phyloP scores from a whole-genome alignment of 306 rosid genomes.

The Vicia faba region DNA sequence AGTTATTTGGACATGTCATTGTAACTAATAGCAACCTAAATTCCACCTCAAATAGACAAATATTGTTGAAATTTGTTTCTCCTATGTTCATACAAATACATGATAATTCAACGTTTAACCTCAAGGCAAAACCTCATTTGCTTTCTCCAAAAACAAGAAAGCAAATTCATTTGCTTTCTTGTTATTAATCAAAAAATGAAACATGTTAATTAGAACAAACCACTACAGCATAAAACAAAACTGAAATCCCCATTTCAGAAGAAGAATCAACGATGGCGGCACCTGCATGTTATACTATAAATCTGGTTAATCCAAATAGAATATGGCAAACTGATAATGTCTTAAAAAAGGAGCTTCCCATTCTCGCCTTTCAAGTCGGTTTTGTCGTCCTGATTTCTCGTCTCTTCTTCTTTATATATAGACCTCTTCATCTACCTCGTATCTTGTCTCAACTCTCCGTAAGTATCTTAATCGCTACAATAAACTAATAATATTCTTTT shows the following conservation, averaged over 20 bases:
- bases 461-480: background rate
- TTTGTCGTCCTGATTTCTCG: background rate
- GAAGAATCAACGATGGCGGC: background rate
- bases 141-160: too few relatives aligned
- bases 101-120: background rate
- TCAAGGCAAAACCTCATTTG: too few relatives aligned
- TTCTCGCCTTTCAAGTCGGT: slow-evolving; percentile 27
- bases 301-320: background rate
- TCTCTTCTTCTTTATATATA: background rate
- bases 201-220: background rate
- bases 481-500: too few relatives aligned
- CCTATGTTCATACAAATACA: background rate
- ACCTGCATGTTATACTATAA: slow-evolving; percentile 14
- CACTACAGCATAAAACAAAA: background rate
- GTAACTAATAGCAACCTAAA: background rate
- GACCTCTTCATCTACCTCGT: slow-evolving; percentile 45
- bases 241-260: background rate
- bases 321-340: slow-evolving; percentile 39
- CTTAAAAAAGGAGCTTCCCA: slow-evolving; percentile 5
- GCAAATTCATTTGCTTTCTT: background rate
- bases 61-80: background rate
- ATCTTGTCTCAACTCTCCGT: slow-evolving; percentile 40
- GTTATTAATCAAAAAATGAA: background rate
- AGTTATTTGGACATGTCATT: background rate
- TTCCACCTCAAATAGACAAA: slow-evolving; percentile 11